Percentiles rank a stretch among this genome's conserved stretches.
These are phyloP conservation scores for Globisporangium carolinianum DNA, from an alignment of 352 stramenopile species.

Conservation along the genomic window DNA sequence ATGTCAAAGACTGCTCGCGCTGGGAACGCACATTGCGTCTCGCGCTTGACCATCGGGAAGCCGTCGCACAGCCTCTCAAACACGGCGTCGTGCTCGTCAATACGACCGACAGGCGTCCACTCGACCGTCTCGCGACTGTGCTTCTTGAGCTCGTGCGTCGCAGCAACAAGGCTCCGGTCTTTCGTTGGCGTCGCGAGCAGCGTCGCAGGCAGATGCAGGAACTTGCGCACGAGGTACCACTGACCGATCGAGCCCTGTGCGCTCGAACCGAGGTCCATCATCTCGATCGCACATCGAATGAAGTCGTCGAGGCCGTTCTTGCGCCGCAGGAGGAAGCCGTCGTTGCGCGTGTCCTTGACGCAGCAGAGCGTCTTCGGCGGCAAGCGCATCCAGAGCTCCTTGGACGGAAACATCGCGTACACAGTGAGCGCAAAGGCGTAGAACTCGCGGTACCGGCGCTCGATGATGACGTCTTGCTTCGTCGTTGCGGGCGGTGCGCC, in stretches of 20 bases:
- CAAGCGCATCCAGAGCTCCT: conserved; percentile 44
- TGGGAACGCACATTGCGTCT: conserved; percentile 52
- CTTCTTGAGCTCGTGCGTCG: conserved; percentile 47
- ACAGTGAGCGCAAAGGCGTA: conserved; percentile 58
- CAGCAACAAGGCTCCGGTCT: conserved; percentile 39
- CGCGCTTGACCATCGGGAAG: conserved; percentile 64
- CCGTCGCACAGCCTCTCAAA: conserved; percentile 51
- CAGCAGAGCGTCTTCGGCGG: conserved; percentile 70
- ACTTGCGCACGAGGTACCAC: conserved; percentile 65
- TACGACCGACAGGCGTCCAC: conserved; percentile 27
- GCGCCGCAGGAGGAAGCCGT: conserved; percentile 55
- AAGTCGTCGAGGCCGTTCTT: conserved; percentile 70
- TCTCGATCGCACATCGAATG: conserved; percentile 41
- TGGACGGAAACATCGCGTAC: conserved; percentile 56
- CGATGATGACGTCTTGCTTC: conserved; percentile 36
- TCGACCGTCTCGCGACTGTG: conserved; percentile 26
- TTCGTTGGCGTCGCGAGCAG: conserved; percentile 31
- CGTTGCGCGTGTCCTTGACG: conserved; percentile 20
- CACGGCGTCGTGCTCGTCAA: conserved; percentile 37
- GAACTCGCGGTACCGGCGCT: conserved; percentile 73
- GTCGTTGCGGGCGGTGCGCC: neutral
- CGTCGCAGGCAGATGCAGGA: conserved; percentile 44
- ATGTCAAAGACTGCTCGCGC: conserved; percentile 68
- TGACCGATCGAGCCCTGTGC: conserved; percentile 43
- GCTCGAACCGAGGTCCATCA: conserved; percentile 42